Percentiles rank a stretch among this genome's conserved stretches.
phyloP scores from a whole-genome alignment of 306 rosid species.

The Sphenostylis stenocarpa region DNA sequence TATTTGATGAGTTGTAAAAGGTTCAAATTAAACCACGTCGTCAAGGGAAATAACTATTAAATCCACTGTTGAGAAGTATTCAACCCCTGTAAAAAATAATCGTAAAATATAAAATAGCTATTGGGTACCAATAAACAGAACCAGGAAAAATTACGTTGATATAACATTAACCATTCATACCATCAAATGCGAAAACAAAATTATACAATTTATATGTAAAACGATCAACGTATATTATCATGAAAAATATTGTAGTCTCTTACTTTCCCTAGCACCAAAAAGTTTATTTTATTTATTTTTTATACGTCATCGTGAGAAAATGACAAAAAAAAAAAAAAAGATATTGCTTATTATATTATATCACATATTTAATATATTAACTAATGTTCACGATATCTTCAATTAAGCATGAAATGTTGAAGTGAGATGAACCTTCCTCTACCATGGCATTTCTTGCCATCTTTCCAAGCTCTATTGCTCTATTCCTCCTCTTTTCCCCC shows the following conservation, averaged over 20 bases:
- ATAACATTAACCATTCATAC: background rate
- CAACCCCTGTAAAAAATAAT: no score
- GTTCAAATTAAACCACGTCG: no score
- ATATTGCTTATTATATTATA: background rate
- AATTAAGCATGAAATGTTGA: slow-evolving; percentile 11
- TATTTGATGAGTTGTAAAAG: background rate
- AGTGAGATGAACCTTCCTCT: slow-evolving; percentile 14
- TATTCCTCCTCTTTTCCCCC: background rate
- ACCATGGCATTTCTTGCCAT: background rate
- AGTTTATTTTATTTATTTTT: background rate
- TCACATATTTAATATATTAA: background rate
- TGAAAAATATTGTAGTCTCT: background rate
- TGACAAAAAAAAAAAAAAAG: background rate
- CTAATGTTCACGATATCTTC: background rate
- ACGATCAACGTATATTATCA: background rate
- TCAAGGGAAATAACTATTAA: no score
- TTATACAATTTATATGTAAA: background rate
- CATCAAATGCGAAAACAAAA: background rate
- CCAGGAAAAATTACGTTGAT: background rate
- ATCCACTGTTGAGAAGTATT: no score
- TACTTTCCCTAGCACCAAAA: background rate
- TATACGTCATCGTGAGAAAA: background rate
- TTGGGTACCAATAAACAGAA: background rate
- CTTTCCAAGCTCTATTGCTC: background rate
- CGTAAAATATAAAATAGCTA: background rate